Evolutionary conservation across 345 rosid species (phyloP).

Genomic region (Ceriops decandra): DNA sequence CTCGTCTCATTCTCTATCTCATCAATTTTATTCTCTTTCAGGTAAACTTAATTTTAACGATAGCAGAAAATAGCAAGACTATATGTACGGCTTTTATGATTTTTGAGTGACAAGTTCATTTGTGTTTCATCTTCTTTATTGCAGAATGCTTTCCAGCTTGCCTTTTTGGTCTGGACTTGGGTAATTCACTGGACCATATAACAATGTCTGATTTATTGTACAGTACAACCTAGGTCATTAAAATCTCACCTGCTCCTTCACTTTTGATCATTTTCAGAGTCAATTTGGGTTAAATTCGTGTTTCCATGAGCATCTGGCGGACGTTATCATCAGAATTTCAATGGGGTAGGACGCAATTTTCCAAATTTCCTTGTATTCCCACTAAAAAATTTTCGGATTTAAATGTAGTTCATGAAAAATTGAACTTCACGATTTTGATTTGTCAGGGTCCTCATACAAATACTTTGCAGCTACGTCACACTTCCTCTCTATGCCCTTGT

Average conservation of each 20-base stretch:
- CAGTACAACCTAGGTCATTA: too few species aligned
- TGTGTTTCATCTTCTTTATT: not conserved
- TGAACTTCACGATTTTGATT: not conserved
- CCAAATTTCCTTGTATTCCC: not conserved
- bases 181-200: constrained; percentile 8
- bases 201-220: too few species aligned
- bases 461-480: constrained; percentile 30
- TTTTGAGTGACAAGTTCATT: not conserved
- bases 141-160: constrained; percentile 32
- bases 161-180: constrained; percentile 29
- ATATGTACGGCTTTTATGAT: not conserved
- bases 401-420: not conserved
- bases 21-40: constrained; percentile 29
- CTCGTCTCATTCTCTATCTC: constrained; percentile 24
- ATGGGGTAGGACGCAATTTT: constrained; percentile 19
- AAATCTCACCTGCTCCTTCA: too few species aligned
- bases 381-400: not conserved
- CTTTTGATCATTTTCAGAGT: constrained; percentile 4
- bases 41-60: not conserved
- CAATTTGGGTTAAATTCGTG: constrained; percentile 24
- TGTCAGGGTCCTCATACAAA: constrained; percentile 24
- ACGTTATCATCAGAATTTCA: constrained; percentile 23
- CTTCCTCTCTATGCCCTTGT: constrained; percentile 34
- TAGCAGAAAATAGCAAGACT: too few species aligned
- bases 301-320: constrained; percentile 24